Evolutionary conservation across 768 basidiomycete species (phyloP), one percentile per base, ranked within the genome.

Genomic region (Phanerodontia chrysosporium): DNA sequence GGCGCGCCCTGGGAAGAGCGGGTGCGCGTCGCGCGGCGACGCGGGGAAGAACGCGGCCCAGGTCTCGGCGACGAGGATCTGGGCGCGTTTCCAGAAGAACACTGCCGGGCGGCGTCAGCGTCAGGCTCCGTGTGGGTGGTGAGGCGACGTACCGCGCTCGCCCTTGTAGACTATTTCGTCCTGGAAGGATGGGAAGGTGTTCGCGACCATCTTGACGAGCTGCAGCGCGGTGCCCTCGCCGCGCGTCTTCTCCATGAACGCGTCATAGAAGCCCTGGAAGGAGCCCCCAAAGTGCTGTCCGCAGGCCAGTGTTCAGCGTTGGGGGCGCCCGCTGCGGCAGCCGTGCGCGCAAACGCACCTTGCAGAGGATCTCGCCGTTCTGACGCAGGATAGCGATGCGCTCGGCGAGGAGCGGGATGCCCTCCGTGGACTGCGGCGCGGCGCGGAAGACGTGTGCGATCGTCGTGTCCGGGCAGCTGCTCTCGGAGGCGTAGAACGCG

Each of bases 21-120:
- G 92, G 69, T 95, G 92, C 1, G 67, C 58, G 0, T 52, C 54
- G 9, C 75, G 65, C 7, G 69, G 58, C 7, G 73, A 64, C 3
- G 74, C 67, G 1, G 91, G 91, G 70, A 88, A 90, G 76, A 95
- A 94, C 2, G 93, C 92, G 1, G 94, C 93, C 93, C 92, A 95
- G 0, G 84, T 86, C 69, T 96, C 93, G 0, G 93, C 93, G 30
- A 95, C 87, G 39, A 95, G 80, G 58, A 96, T 96, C 64, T 96
- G 93, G 1, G 92, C 86, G 32, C 93, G 85, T 69, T 96, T 96
- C 90, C 92, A 94, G 57, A 95, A 79, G 71, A 73, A 85, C 8
- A 95, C 90, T 92, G 63, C 7, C 16, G 14, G 27, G 13, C 16
- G 16, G n/a, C n/a, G 12, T 22, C 18, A 28, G 30, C 12, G 54